Percentiles rank a stretch among this genome's conserved stretches.
Conservation (phyloP, 1,284 basidiomycete species). For the Inonotus obliquus region DNA sequence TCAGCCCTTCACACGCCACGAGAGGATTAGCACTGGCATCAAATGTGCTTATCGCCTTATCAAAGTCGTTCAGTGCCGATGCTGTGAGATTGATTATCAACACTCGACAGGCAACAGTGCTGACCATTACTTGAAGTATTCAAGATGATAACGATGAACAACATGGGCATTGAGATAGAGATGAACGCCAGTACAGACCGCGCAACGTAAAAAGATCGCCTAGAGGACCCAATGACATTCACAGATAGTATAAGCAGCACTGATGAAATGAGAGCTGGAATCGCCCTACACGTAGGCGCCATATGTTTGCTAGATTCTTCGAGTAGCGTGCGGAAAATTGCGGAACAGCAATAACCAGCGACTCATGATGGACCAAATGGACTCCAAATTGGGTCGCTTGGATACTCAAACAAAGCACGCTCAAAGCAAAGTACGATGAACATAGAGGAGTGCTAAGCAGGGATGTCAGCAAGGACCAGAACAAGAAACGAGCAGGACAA, state of each 20-base stretch:
- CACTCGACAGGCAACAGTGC: constrained; percentile 19
- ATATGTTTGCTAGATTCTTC: background rate
- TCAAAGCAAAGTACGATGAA: constrained; percentile 24
- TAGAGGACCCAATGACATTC: constrained; percentile 1
- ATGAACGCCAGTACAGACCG: constrained; percentile 4
- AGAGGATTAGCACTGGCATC: constrained; percentile 17
- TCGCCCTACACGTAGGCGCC: background rate
- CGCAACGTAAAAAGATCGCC: background rate
- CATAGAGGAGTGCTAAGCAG: constrained; percentile 16
- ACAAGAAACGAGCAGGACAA: no score
- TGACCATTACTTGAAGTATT: constrained; percentile 19
- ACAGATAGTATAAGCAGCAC: background rate
- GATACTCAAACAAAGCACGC: constrained; percentile 20
- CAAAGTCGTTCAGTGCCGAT: constrained; percentile 20
- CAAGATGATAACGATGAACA: background rate
- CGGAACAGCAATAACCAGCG: constrained; percentile 3
- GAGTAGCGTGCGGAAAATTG: background rate
- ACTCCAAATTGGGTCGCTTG: constrained; percentile 8
- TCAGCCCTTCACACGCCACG: constrained; percentile 23
- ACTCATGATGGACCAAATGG: constrained; percentile 15
- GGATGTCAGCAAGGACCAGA: background rate
- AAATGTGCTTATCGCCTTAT: constrained; percentile 20
- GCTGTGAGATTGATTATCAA: constrained; percentile 17
- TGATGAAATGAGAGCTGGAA: background rate
- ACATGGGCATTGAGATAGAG: background rate